Base-by-base conservation (phyloP, 139 green algal genomes). In the Coelastrella sp. region DNA sequence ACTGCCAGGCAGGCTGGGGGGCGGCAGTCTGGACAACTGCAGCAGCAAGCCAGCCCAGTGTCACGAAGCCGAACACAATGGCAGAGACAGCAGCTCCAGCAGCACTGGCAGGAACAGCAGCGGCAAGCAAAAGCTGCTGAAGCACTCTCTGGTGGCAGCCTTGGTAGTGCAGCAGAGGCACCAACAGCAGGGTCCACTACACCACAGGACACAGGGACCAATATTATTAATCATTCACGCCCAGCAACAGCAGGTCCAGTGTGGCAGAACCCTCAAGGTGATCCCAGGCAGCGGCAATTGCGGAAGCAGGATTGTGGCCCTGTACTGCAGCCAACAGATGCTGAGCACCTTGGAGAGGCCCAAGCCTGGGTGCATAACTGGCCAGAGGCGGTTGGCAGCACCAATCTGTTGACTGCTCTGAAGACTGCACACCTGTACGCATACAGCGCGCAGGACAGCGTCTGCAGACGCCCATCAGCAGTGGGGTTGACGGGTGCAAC, bases 351-450 rank as follows among this genome's bases (percentile, higher is more conserved):
- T 10, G 57, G 66, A 5, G 93, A 96, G 61, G 94, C 94, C 15
- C 91, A 85, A 49, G 82, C 87, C 15, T 97, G 95, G 95, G 93
- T 97, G 49, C 87, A 91, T 49, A 93, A 93, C 85, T 97, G 95
- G 95, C 95, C 94, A 7, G 94, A 95, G 9, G 94, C 95, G 4
- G 91, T 88, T 27, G 93, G 93, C 25, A 90, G 87, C 84, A 95
- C 93, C 20, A 89, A 87, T 49, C 80, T 93, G 78, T 65, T 93
- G 76, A 70, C 85, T 19, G 93, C 93, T 8, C 85, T 94, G 9
- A 80, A 78, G 19, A 35, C 76, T 15, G 78, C 89, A 12, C 84
- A 82, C 17, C 75, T 57, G 61, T 86, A 85, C 72, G 27, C 70
- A 12, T 83, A 60, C 59, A 72, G 35, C 35, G 35, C 3, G 35